Evolutionary conservation across 192 early-diverging fungal species (phyloP).

Genomic region (Cetraspora pellucida): DNA sequence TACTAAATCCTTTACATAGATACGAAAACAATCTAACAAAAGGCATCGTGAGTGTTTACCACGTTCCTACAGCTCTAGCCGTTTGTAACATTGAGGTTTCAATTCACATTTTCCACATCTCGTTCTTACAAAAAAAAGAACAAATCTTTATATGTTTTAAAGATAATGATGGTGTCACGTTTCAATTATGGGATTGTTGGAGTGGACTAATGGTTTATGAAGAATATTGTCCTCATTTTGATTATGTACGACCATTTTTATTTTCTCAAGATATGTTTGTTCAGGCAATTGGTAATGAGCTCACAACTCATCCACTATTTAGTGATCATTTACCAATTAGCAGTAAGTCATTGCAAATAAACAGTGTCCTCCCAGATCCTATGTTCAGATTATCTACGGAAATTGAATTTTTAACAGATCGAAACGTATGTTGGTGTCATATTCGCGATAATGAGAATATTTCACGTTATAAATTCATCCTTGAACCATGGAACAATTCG

Average conservation of each 20-base stretch:
- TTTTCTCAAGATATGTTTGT: background rate
- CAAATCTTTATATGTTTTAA: background rate
- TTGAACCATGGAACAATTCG: background rate
- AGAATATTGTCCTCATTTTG: background rate
- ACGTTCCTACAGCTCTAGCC: background rate
- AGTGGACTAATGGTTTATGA: background rate
- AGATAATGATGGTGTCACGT: background rate
- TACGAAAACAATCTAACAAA: background rate
- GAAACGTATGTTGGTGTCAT: background rate
- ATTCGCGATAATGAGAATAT: background rate
- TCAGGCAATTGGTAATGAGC: background rate
- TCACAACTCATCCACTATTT: background rate
- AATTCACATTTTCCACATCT: background rate
- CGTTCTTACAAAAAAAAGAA: background rate
- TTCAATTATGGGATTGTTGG: constrained; percentile 15
- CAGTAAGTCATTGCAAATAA: background rate
- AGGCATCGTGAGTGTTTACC: background rate
- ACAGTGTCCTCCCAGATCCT: background rate
- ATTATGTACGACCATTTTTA: background rate
- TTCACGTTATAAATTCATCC: background rate
- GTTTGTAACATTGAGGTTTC: background rate
- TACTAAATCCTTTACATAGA: background rate
- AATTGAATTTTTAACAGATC: background rate
- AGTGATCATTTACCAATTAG: background rate
- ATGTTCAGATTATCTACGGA: background rate